Evolutionary conservation across 768 basidiomycete genomes (phyloP), one percentile per base, ranked within the genome.

Genomic region (Paxillus rubicundulus): DNA sequence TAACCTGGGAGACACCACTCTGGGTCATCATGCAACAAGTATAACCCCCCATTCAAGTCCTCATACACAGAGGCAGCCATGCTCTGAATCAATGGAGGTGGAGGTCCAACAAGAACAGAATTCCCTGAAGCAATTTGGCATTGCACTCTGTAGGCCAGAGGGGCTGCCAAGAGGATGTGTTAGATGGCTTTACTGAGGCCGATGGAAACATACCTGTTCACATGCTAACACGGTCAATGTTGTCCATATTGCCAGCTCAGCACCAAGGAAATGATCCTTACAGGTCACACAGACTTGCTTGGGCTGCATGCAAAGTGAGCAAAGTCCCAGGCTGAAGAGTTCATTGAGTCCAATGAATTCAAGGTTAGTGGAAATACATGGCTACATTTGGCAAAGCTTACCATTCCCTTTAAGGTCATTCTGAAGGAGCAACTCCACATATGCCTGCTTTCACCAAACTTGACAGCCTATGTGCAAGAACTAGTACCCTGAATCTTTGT

Each of bases 181-280:
- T 44, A 20, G 20, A n/a, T 7, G 28, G 8, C n/a, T 59, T 60
- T 60, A 61, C 30, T 67, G 61, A 18, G 67, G 69, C 24, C 14
- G 13, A 20, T 44, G 37, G 9, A 17, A 4, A 37, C n/a, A 37
- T 6, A 37, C 16, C 16, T 17, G 34, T 36, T 16, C 10, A 36
- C 34, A 36, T 28, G 27, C 27, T 28, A 28, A 28, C 27, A 28
- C n/a, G n/a, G 27, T 28, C 8, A 8, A 28, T 28, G 27, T 28
- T 8, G 27, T 28, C 27, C 4, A 28, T 8, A 28, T 28, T 28
- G 27, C 27, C 27, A 28, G 27, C 27, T 28, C 27, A 28, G 27
- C 27, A 28, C 27, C 27, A 28, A 28, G 27, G 28, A 45, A 10
- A 45, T 45, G 45, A 16, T 45, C 2, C 7, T 45, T n/a, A 18